Evolutionary conservation across 1,284 basidiomycete species (phyloP).

Genomic region (Austropuccinia psidii): DNA sequence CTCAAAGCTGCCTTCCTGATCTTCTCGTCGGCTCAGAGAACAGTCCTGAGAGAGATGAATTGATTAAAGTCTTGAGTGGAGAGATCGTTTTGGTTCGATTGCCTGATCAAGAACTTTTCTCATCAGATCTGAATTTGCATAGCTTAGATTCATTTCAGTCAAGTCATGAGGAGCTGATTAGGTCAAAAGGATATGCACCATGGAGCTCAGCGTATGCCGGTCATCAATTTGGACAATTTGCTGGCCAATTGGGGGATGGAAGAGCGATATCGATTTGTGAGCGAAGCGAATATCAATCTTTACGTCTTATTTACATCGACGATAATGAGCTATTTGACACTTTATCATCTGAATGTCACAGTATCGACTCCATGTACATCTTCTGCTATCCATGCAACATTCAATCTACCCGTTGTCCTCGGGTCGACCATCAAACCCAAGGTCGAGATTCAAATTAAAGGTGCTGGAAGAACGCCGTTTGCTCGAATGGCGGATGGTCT

Average conservation of each 20-base stretch:
- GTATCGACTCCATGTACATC: not conserved
- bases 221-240: slow-evolving; percentile 62
- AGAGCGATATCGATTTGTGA: slow-evolving; percentile 62
- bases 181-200: slow-evolving; percentile 60
- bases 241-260: slow-evolving; percentile 94
- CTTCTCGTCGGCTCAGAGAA: slow-evolving; percentile 62
- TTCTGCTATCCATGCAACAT: not conserved
- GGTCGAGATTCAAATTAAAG: slow-evolving; percentile 45
- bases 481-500: slow-evolving; percentile 47
- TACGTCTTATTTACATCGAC: slow-evolving; percentile 38
- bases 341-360: not conserved
- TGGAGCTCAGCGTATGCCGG: slow-evolving; percentile 71
- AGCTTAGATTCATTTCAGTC: not conserved
- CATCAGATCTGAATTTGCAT: no score
- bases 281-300: no score
- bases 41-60: slow-evolving; percentile 54
- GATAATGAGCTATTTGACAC: not conserved
- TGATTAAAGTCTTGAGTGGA: slow-evolving; percentile 69
- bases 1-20: slow-evolving; percentile 70
- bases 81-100: slow-evolving; percentile 60
- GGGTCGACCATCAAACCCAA: slow-evolving; percentile 41
- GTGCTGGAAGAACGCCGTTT: slow-evolving; percentile 46
- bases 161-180: slow-evolving; percentile 44
- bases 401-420: not conserved
- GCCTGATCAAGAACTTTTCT: not conserved